Evolutionary conservation across 345 rosid genomes (phyloP).

Genomic region (Pistacia integerrima): DNA sequence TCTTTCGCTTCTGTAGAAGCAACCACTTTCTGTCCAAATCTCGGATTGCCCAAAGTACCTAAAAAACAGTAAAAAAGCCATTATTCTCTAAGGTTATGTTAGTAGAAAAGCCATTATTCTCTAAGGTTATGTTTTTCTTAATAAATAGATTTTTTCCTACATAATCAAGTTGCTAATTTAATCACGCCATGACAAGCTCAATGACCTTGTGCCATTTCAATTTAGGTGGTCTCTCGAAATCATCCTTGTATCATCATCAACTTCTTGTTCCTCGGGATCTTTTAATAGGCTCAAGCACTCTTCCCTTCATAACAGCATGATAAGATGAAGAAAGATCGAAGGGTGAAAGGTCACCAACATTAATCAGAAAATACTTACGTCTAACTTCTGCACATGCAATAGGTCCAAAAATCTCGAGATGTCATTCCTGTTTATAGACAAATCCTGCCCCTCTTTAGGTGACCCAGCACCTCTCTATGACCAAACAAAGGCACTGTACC

Average conservation of each 20-base stretch:
- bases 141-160: neutral
- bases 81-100: constrained; percentile 11
- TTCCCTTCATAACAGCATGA: constrained; percentile 45
- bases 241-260: constrained; percentile 50
- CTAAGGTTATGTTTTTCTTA: neutral
- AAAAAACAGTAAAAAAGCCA: constrained; percentile 21
- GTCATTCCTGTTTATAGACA: constrained; percentile 60
- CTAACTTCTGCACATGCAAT: constrained; percentile 84
- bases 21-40: constrained; percentile 94
- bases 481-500: constrained; percentile 42
- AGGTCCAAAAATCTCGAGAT: constrained; percentile 69
- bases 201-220: constrained; percentile 87
- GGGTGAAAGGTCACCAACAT: neutral
- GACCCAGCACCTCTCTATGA: constrained; percentile 18
- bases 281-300: constrained; percentile 75
- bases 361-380: constrained; percentile 53
- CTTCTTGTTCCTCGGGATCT: constrained; percentile 46
- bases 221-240: constrained; percentile 46
- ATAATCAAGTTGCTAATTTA: constrained; percentile 6
- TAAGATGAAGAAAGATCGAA: constrained; percentile 15
- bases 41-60: constrained; percentile 89
- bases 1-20: constrained; percentile 90
- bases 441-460: constrained; percentile 36
- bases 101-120: constrained; percentile 22
- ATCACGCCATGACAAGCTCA: constrained; percentile 7